Evolutionary conservation across 805 yeast genomes (phyloP).

Genomic region (Saturnispora bothae): DNA sequence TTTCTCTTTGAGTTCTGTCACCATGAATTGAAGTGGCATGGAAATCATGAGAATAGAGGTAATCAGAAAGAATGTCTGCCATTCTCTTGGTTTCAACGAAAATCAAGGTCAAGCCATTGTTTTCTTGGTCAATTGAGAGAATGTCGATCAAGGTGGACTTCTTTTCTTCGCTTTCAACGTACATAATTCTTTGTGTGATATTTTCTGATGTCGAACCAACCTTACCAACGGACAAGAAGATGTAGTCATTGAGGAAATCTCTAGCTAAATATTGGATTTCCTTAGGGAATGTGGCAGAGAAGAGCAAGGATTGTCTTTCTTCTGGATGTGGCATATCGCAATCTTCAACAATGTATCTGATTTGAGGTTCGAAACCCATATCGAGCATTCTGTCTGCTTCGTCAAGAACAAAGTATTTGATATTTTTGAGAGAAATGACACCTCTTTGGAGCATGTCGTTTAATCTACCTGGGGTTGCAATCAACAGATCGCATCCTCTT

Average conservation of each 20-base stretch:
- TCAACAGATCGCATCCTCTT: slow-evolving; percentile 90
- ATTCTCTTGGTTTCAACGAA: slow-evolving; percentile 98
- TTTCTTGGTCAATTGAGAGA: slow-evolving; percentile 61
- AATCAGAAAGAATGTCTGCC: slow-evolving; percentile 95
- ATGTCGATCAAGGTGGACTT: slow-evolving; percentile 83
- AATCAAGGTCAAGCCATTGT: slow-evolving; percentile 75
- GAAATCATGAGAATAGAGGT: slow-evolving; percentile 76
- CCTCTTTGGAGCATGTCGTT: slow-evolving; percentile 95
- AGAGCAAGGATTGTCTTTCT: slow-evolving; percentile 94
- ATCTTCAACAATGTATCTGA: slow-evolving; percentile 93
- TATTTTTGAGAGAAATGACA: slow-evolving; percentile 75
- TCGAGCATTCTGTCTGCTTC: slow-evolving; percentile 99
- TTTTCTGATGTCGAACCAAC: slow-evolving; percentile 99
- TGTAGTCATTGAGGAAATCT: slow-evolving; percentile 92
- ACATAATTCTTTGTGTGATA: slow-evolving; percentile 86
- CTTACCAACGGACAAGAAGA: slow-evolving; percentile 95
- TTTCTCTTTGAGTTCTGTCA: slow-evolving; percentile 95
- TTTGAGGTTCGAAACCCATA: slow-evolving; percentile 99
- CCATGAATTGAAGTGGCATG: slow-evolving; percentile 99
- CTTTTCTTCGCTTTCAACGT: slow-evolving; percentile 91
- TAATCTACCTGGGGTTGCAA: slow-evolving; percentile 99
- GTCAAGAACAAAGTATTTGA: slow-evolving; percentile 89
- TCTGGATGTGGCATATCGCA: slow-evolving; percentile 94
- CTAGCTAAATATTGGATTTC: slow-evolving; percentile 96
- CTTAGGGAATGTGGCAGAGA: slow-evolving; percentile 97